Conservation (phyloP, 768 basidiomycete genomes). For the Collybia nuda region DNA sequence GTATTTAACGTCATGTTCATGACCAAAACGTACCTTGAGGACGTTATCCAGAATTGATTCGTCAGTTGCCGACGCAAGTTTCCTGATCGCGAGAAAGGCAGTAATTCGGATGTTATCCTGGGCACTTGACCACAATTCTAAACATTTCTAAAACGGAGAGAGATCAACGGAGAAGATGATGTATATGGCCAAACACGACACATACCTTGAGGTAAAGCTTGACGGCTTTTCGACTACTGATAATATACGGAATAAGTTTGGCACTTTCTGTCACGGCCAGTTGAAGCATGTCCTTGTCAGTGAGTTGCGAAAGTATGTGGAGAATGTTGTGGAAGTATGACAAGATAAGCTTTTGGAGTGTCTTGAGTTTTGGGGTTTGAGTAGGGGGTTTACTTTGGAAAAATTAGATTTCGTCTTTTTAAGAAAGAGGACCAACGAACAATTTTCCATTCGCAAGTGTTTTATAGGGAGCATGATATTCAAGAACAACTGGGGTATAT, state of each 20-base stretch:
- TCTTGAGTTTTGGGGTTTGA: conserved; percentile 78
- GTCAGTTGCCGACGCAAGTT: conserved; percentile 75
- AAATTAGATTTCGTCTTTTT: conserved; percentile 2
- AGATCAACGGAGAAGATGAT: background rate
- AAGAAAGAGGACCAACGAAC: conserved; percentile 43
- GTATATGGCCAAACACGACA: background rate
- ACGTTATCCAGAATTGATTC: conserved; percentile 81
- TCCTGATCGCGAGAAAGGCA: conserved; percentile 82
- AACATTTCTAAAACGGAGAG: conserved; percentile 57
- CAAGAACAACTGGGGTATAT: conserved; percentile 88
- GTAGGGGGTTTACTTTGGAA: conserved; percentile 74
- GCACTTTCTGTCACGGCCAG: conserved; percentile 82
- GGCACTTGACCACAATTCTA: conserved; percentile 81
- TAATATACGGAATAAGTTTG: conserved; percentile 87
- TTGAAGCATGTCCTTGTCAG: conserved; percentile 61
- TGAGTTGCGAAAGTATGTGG: conserved; percentile 74
- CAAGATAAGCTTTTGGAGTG: conserved; percentile 82
- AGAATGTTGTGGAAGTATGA: conserved; percentile 90
- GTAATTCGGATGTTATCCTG: conserved; percentile 82
- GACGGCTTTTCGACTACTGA: conserved; percentile 79
- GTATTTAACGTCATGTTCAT: background rate
- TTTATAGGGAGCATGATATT: conserved; percentile 88
- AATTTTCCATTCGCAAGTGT: conserved; percentile 79
- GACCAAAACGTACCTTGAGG: conserved; percentile 66
- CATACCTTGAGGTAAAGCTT: conserved; percentile 84